Evolutionary conservation across 768 basidiomycete genomes (phyloP).

Genomic region (Tricholoma furcatifolium): DNA sequence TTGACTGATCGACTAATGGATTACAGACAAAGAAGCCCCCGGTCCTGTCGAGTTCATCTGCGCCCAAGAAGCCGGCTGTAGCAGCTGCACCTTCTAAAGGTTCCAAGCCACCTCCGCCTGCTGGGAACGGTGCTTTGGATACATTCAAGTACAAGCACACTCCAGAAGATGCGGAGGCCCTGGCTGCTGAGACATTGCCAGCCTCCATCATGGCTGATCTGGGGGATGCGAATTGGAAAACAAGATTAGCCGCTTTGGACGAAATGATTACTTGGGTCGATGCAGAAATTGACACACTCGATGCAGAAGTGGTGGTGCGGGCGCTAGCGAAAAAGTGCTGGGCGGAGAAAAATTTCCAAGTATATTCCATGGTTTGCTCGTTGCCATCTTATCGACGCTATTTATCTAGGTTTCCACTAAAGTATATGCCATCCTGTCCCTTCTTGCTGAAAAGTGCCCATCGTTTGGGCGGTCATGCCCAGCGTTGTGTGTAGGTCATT

Average conservation of each 20-base stretch:
- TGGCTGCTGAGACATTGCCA: constrained; percentile 75
- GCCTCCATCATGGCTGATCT: constrained; percentile 66
- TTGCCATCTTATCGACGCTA: constrained; percentile 2
- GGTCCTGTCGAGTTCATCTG: constrained; percentile 26
- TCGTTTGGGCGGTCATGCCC: constrained; percentile 84
- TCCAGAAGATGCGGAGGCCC: constrained; percentile 86
- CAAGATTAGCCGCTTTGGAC: constrained; percentile 81
- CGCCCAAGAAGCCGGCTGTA: constrained; percentile 45
- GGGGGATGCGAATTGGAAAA: constrained; percentile 93
- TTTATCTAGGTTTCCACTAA: constrained; percentile 81
- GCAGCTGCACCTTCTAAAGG: constrained; percentile 34
- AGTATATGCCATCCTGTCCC: constrained; percentile 72
- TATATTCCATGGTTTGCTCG: constrained; percentile 25
- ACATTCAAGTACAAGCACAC: constrained; percentile 89
- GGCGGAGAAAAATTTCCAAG: constrained; percentile 99
- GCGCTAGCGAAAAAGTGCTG: constrained; percentile 91
- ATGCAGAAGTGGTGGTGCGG: constrained; percentile 87
- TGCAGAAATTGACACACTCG: constrained; percentile 58
- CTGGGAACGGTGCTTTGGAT: constrained; percentile 61
- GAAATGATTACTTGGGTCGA: constrained; percentile 86
- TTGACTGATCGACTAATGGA: constrained; percentile 6
- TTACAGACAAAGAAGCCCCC: constrained; percentile 52
- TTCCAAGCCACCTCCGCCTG: constrained; percentile 47
- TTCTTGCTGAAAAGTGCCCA: constrained; percentile 76
- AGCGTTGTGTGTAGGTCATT: constrained; percentile 76